These are phyloP conservation scores for Vitis riparia DNA, from an alignment of 164 flowering plant genomes.

Conservation along the genomic window DNA sequence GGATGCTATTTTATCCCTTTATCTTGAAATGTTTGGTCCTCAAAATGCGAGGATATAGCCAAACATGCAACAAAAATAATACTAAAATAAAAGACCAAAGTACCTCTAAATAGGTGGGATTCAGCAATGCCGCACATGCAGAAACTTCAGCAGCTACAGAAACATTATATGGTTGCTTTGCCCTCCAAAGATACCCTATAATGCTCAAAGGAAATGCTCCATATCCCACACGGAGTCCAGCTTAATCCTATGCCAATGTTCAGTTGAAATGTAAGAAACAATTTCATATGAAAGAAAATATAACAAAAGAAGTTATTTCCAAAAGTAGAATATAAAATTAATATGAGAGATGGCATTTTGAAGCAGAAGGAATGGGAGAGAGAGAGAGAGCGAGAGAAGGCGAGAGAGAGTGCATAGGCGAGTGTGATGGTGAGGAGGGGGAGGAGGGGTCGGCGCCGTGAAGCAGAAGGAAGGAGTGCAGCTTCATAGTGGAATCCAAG, in stretches of 20 bases:
- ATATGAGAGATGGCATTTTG: not conserved
- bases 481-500: no score
- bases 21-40: no score
- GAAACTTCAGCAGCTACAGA: constrained; percentile 98
- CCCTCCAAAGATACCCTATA: constrained; percentile 92
- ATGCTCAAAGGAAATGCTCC: constrained; percentile 94
- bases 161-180: constrained; percentile 98
- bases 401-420: no score
- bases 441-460: no score
- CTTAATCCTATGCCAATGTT: constrained; percentile 61
- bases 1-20: no score
- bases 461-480: no score
- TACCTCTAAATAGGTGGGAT: constrained; percentile 88
- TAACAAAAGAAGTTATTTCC: not conserved
- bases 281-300: not conserved
- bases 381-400: no score
- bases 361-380: no score
- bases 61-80: not conserved
- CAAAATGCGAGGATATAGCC: not conserved
- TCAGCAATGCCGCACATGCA: constrained; percentile 93
- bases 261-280: not conserved
- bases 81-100: constrained; percentile 1
- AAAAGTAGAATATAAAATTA: not conserved
- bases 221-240: constrained; percentile 96
- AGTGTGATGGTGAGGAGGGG: no score